Base-by-base conservation (phyloP, 305 asterid genomes). In the Fraxinus paxiana region DNA sequence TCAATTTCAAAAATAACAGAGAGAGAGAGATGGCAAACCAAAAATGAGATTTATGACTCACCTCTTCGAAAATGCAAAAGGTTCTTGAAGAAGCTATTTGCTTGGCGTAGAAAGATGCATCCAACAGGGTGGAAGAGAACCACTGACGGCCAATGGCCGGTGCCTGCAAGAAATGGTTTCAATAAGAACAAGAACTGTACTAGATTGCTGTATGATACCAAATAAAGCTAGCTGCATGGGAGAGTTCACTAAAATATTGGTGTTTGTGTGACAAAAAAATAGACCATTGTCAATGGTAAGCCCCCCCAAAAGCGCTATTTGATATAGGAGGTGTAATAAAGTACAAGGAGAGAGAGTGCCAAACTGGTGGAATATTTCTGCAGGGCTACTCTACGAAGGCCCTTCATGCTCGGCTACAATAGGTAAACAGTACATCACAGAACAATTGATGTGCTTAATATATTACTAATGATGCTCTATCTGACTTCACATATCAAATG, bases 41-140 rank as follows among this genome's bases (percentile, higher is more conserved):
- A 79, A 75, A 79, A 67, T 20, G 70, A 72, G 71, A 17, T 5
- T 51, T 24, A 30, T 24, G 77, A 75, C 63, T 54, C 71, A 89
- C 97, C 95, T 94, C 97, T 84, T 96, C 98, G 80, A 88, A 92
- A 77, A 96, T 80, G 87, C 99, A 96, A 83, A 94, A 96, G 83
- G 98, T 94, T 83, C 99, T 90, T 34, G 97, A 87, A 79, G 94
- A 84, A 84, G 97, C 97, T 84, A 96, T 91, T 80, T 88, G 89
- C 88, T 88, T 78, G 56, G 85, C 80, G 87, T 91, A 94, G 77
- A 86, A 85, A 79, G 84, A 72, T 71, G 86, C 90, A 77, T 89
- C 93, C 72, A 48, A 82, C 33, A 86, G 59, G 74, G 88, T 79
- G 61, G 93, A 88, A 71, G 94, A 92, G 84, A 92, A 96, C 99